Evolutionary conservation across 2,329 filamentous ascomycete genomes (phyloP), one percentile per base, ranked within the genome.

Genomic region (Escovopsis sp.): DNA sequence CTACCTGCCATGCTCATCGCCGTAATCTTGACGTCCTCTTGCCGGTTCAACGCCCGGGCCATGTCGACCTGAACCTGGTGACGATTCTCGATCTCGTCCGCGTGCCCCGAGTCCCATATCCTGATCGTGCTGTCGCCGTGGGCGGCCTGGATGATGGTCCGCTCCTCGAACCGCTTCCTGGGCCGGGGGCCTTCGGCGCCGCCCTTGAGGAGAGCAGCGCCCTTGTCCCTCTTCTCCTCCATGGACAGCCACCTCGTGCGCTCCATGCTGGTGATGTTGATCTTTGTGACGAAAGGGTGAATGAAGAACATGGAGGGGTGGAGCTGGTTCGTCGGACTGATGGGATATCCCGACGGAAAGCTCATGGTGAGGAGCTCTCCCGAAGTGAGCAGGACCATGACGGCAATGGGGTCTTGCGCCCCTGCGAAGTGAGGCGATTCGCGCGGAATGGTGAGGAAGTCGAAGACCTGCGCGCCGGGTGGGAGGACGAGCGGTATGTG

Each of bases 81-180:
- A 11, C 74, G 68, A 48, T 96, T 96, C 55, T 98, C 90, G 34
- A 98, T 81, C 48, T 94, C 84, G 50, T 98, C 90, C 12, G 76
- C 82, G 48, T 93, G 82, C 0, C 90, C 90, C 15, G 79, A 74
- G 56, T 98, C 90, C 86, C 87, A 98, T 6, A 96, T 64, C 23
- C 87, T 70, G n/a, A 98, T 66, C 0, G 82, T 92, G 35, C 87
- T 85, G 56, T 98, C 90, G 3, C 79, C 85, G 54, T 98, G 88
- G 0, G 85, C 79, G 4, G 83, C 84, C 41, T 88, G 80, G 6
- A 94, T 70, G 31, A 96, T 72, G 38, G 86, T 93, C 33, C 90
- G 73, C 41, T 77, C 70, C 49, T 94, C 86, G 46, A 83, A 87
- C 41, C 83, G 67, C 47, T 84, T 82, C 28, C 83, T 62, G 6